A percentile compares a stretch with the other conserved stretches of the same genome.
phyloP scores from a whole-genome alignment of 441 rosid species.

The Brassica hybrid region DNA sequence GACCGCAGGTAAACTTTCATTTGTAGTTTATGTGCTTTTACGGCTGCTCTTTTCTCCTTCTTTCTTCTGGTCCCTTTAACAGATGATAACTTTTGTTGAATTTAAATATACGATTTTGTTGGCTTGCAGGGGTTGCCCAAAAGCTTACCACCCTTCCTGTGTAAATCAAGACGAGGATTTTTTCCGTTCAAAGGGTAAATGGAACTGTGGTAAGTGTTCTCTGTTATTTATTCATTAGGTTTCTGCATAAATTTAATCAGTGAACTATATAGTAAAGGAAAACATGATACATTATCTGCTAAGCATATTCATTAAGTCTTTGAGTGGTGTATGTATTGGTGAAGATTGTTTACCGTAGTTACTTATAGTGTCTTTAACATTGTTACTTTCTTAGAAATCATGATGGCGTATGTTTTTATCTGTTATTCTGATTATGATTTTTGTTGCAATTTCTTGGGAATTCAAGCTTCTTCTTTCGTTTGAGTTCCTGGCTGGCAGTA shows the following conservation, averaged over 20 bases:
- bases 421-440: slow-evolving; percentile 11
- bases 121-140: slow-evolving; percentile 87
- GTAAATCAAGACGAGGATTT: slow-evolving; percentile 88
- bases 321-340: slow-evolving; percentile 20
- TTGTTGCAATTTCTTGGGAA: slow-evolving; percentile 20
- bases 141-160: slow-evolving; percentile 93
- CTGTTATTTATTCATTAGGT: background rate
- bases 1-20: slow-evolving; percentile 78
- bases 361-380: slow-evolving; percentile 15
- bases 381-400: slow-evolving; percentile 24
- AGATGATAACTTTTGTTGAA: slow-evolving; percentile 17
- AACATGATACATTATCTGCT: slow-evolving; percentile 13
- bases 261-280: slow-evolving; percentile 18
- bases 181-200: slow-evolving; percentile 78
- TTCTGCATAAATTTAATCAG: background rate
- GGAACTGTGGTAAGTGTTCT: slow-evolving; percentile 90
- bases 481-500: slow-evolving; percentile 29
- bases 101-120: slow-evolving; percentile 10
- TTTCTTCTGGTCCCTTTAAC: slow-evolving; percentile 22
- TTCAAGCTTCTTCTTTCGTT: slow-evolving; percentile 15
- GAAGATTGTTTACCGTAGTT: slow-evolving; percentile 12
- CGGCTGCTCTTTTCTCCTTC: slow-evolving; percentile 27
- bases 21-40: slow-evolving; percentile 25
- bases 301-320: slow-evolving; percentile 8
- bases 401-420: slow-evolving; percentile 15